Evolutionary conservation across 805 yeast genomes (phyloP), one percentile per base, ranked within the genome.

Genomic region (Pichia occidentalis): DNA sequence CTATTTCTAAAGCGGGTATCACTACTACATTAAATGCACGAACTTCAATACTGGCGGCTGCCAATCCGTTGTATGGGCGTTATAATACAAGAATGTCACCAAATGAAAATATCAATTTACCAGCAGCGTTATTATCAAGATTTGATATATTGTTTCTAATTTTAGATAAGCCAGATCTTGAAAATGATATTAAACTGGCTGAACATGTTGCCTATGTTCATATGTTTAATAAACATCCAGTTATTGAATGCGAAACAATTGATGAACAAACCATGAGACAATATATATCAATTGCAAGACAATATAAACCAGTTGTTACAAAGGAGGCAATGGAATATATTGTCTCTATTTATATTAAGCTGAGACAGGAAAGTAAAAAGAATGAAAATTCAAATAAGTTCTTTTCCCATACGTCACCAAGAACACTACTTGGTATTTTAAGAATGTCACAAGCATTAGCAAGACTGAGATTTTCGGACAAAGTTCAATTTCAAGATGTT

Each of bases 1-100:
- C 95, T 17, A 92, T 92, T 42, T 85, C 97, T 29, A 92, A 92
- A 62, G 98, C 98, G 4, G 98, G 98, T 49, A 92, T 92, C 51
- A 85, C 92, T 46, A 92, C 98, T 8, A 85, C 97, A 2, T 68
- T 92, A 50, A 92, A 92, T 57, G 98, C 98, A 7, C 75, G 98
- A 59, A 76, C 97, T 0, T 88, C 97, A 5, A 85, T 92, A 44
- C 64, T 92, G 46, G 98, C 98, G 0, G 98, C 98, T 22, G 98
- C 98, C n/a, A 92, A 92, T 65, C 98, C 98, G 14, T 67, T 88
- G 25, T 88, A 84, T 57, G 97, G 98, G 40, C 75, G 97, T 46
- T 92, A 92, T 64, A 90, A 92, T 61, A 84, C 95, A 25, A 73
- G 76, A 45, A 63, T 90, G 41, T 83, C 95, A 7, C 97, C 98